Conservation (phyloP, 805 yeast genomes). For the Candida ortonii region DNA sequence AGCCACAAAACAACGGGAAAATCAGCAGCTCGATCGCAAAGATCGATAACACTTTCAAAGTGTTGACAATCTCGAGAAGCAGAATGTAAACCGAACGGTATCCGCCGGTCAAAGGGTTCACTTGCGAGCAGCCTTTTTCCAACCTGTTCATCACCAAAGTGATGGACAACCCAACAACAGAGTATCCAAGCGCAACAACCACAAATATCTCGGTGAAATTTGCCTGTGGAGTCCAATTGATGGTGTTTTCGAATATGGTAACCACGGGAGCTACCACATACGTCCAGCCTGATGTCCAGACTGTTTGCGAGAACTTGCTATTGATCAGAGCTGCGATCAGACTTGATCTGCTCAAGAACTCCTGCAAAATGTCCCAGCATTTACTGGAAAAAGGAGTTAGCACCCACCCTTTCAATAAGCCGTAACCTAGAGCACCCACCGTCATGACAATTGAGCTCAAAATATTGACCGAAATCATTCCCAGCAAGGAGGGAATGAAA, state of each 20-base stretch:
- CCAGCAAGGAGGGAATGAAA: slow-evolving; percentile 25
- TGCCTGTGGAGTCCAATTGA: slow-evolving; percentile 25
- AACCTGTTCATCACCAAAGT: slow-evolving; percentile 21
- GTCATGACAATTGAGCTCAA: slow-evolving; percentile 9
- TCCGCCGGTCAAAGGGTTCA: slow-evolving; percentile 47
- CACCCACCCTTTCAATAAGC: slow-evolving; percentile 2
- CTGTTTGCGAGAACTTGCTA: background rate
- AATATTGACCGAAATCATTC: slow-evolving; percentile 20
- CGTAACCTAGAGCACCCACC: slow-evolving; percentile 1
- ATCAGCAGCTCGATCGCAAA: slow-evolving; percentile 77
- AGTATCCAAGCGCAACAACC: slow-evolving; percentile 23
- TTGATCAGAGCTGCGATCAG: background rate
- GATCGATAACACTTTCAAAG: slow-evolving; percentile 71
- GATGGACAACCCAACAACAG: slow-evolving; percentile 8
- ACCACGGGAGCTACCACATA: slow-evolving; percentile 7
- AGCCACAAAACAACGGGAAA: slow-evolving; percentile 87
- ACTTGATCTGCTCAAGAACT: too few species aligned
- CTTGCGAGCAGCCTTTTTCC: slow-evolving; percentile 31
- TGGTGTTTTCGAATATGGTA: slow-evolving; percentile 14
- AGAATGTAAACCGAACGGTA: slow-evolving; percentile 50
- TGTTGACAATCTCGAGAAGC: slow-evolving; percentile 53
- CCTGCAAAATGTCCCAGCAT: too few species aligned
- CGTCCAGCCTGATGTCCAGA: background rate
- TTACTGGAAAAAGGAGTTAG: background rate
- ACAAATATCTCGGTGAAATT: slow-evolving; percentile 16